These are phyloP conservation scores for Lepidium didymum DNA, from an alignment of 345 rosid genomes.

Conservation along the genomic window DNA sequence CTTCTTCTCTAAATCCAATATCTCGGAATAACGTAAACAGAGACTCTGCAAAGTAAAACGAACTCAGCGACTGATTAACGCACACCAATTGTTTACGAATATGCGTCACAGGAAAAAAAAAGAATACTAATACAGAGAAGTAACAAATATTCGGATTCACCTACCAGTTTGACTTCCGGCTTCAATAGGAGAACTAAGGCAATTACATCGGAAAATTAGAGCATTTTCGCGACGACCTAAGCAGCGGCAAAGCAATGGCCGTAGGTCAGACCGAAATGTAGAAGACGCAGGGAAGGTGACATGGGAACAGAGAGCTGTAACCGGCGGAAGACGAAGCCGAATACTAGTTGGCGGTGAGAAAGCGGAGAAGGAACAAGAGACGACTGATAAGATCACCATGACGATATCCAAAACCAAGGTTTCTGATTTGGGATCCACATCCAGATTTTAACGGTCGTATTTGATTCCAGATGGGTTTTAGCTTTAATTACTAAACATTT, in stretches of 20 bases:
- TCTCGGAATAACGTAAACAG: conserved; percentile 35
- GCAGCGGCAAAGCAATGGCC: not conserved
- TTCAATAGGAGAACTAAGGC: conserved; percentile 7
- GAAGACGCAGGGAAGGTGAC: conserved; percentile 11
- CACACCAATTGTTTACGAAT: conserved; percentile 18
- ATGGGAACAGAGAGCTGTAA: conserved; percentile 7
- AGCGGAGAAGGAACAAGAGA: conserved; percentile 8
- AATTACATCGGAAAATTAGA: conserved; percentile 23
- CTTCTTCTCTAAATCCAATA: conserved; percentile 38
- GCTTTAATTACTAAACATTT: not conserved
- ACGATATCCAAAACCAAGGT: conserved; percentile 13
- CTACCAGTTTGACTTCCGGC: conserved; percentile 22
- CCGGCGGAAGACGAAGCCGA: conserved; percentile 5
- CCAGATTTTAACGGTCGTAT: conserved; percentile 29
- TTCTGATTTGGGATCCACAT: conserved; percentile 6
- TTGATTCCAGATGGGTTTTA: conserved; percentile 11
- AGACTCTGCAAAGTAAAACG: conserved; percentile 31
- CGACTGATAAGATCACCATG: conserved; percentile 24
- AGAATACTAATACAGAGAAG: not conserved
- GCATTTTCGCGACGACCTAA: conserved; percentile 10
- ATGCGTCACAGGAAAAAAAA: conserved; percentile 21
- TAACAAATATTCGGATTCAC: not conserved
- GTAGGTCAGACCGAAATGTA: conserved; percentile 12
- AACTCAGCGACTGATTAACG: not conserved
- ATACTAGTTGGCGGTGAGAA: conserved; percentile 15